Evolutionary conservation across 495 filamentous ascomycete genomes (phyloP).

Genomic region (Aspergillus diversus): DNA sequence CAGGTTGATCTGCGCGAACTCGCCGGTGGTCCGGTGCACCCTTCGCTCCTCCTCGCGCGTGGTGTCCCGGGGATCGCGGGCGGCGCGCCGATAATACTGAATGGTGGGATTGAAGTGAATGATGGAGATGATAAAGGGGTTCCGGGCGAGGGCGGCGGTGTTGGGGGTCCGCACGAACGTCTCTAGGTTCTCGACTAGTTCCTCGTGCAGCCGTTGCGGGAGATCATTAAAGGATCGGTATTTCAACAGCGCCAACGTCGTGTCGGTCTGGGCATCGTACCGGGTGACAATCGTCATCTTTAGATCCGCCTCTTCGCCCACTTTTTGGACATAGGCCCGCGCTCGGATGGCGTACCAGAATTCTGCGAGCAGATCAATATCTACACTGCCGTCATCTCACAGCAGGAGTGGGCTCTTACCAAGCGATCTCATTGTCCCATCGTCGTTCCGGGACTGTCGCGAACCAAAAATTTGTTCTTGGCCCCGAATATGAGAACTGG

Average conservation of each 20-base stretch:
- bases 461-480: slow-evolving; percentile 19
- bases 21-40: slow-evolving; percentile 9
- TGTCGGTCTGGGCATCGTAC: slow-evolving; percentile 16
- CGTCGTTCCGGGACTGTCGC: slow-evolving; percentile 6
- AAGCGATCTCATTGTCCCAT: neutral
- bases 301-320: slow-evolving; percentile 15
- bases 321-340: slow-evolving; percentile 10
- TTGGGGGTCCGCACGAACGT: slow-evolving; percentile 13
- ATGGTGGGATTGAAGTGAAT: slow-evolving; percentile 20
- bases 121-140: slow-evolving; percentile 17
- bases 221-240: slow-evolving; percentile 20
- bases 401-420: neutral
- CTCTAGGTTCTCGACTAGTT: slow-evolving; percentile 16
- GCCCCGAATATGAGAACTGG: slow-evolving; percentile 17
- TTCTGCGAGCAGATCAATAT: slow-evolving; percentile 2
- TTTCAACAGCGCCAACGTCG: slow-evolving; percentile 13
- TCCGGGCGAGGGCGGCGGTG: slow-evolving; percentile 9
- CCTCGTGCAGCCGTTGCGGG: slow-evolving; percentile 17
- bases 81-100: slow-evolving; percentile 17
- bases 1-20: slow-evolving; percentile 14
- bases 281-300: slow-evolving; percentile 21
- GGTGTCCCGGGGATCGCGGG: slow-evolving; percentile 16
- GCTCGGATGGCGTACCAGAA: slow-evolving; percentile 22
- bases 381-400: too few species aligned
- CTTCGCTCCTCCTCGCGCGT: slow-evolving; percentile 15